Conservation (phyloP, 306 rosid genomes). For the Aeschynomene evenia region DNA sequence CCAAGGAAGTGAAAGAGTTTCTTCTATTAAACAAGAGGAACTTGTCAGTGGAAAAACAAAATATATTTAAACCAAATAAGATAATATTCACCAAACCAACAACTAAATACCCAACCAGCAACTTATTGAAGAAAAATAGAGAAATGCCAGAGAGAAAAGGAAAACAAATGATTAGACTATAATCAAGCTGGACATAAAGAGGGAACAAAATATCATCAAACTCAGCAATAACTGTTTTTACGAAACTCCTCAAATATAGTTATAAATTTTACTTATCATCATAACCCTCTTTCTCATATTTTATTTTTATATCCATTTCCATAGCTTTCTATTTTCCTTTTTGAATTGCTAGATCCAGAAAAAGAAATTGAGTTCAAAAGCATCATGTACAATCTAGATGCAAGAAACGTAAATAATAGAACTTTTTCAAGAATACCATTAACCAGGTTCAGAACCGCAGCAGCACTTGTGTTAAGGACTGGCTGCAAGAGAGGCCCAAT, state of each 20-base stretch:
- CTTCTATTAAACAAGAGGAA: neutral
- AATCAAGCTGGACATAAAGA: neutral
- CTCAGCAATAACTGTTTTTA: neutral
- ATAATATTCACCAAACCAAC: neutral
- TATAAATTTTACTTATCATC: neutral
- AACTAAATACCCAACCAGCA: neutral
- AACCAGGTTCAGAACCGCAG: slow-evolving; percentile 45
- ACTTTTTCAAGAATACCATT: slow-evolving; percentile 48
- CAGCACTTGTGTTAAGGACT: slow-evolving; percentile 67
- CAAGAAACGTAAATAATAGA: neutral
- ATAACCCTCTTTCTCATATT: neutral
- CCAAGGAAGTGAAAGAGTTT: slow-evolving; percentile 21
- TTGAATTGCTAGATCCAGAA: neutral
- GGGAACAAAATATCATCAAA: neutral
- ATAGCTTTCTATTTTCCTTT: neutral
- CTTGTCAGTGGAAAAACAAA: neutral
- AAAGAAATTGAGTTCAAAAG: neutral
- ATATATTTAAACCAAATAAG: neutral
- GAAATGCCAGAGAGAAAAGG: neutral
- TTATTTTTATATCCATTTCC: neutral
- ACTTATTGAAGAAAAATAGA: neutral
- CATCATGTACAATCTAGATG: slow-evolving; percentile 1
- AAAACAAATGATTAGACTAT: neutral
- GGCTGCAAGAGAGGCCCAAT: slow-evolving; percentile 87
- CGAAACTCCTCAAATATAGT: neutral